Evolutionary conservation across 192 early-diverging fungal species (phyloP).

Genomic region (Umbelopsis sp.): DNA sequence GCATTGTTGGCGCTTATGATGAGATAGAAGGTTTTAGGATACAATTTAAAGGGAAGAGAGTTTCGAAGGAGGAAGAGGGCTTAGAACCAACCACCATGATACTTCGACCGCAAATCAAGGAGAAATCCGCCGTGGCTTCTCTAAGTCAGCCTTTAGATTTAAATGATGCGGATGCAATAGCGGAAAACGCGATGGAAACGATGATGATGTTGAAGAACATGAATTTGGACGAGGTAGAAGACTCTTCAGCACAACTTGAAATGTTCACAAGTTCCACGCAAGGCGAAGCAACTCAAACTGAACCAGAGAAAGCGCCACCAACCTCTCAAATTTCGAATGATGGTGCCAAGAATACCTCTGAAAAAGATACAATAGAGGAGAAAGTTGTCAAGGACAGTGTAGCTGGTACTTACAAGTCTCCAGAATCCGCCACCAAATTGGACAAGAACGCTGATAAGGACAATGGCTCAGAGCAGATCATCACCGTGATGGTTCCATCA

Average conservation of each 20-base stretch:
- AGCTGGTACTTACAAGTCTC: background rate
- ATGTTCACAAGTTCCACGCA: background rate
- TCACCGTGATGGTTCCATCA: background rate
- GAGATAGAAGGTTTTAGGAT: constrained; percentile 45
- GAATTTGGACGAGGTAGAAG: constrained; percentile 29
- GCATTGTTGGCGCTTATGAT: constrained; percentile 28
- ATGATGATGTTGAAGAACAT: constrained; percentile 43
- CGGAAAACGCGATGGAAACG: constrained; percentile 35
- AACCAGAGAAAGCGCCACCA: too few relatives aligned
- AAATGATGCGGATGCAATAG: constrained; percentile 29
- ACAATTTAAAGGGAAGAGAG: constrained; percentile 23
- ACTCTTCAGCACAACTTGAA: background rate
- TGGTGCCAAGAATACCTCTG: too few relatives aligned
- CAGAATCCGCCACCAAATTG: background rate
- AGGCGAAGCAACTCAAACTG: background rate
- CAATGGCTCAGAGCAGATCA: background rate
- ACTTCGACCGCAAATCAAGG: background rate
- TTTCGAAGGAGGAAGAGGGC: background rate
- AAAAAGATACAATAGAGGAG: too few relatives aligned
- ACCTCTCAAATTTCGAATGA: too few relatives aligned
- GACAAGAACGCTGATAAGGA: background rate
- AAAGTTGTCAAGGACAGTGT: too few relatives aligned
- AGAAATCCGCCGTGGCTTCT: background rate
- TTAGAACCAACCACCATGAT: constrained; percentile 17
- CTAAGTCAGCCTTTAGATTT: constrained; percentile 9